Evolutionary conservation across 2,329 filamentous ascomycete species (phyloP).

Genomic region (Fusarium torulosum): DNA sequence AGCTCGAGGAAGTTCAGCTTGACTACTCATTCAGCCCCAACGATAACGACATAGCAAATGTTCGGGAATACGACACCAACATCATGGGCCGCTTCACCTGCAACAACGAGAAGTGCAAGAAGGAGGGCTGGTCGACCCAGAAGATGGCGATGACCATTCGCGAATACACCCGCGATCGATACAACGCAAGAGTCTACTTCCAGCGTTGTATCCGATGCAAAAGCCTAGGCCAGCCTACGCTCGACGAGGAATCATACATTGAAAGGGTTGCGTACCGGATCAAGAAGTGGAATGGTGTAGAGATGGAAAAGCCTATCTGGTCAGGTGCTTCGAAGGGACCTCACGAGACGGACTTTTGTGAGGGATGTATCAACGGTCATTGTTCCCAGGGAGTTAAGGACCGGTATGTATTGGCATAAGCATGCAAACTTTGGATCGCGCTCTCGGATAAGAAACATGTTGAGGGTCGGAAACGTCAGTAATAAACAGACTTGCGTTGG

Average conservation of each 20-base stretch:
- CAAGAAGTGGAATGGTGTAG: constrained; percentile 53
- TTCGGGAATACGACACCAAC: constrained; percentile 45
- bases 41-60: constrained; percentile 25
- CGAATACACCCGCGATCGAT: constrained; percentile 46
- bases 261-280: constrained; percentile 54
- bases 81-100: constrained; percentile 54
- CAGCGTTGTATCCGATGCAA: constrained; percentile 54
- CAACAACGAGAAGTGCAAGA: constrained; percentile 43
- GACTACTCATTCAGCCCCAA: constrained; percentile 43
- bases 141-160: constrained; percentile 53
- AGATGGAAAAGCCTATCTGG: constrained; percentile 25
- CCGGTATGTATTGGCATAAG: neutral
- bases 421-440: neutral
- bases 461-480: no score
- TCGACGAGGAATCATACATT: constrained; percentile 51
- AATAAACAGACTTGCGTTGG: no score
- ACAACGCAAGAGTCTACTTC: constrained; percentile 55
- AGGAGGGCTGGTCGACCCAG: constrained; percentile 51
- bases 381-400: constrained; percentile 33
- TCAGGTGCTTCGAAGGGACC: neutral
- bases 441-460: no score
- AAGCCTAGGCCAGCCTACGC: constrained; percentile 40
- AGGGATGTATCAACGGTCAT: constrained; percentile 54
- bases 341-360: constrained; percentile 50
- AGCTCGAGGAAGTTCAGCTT: constrained; percentile 32